Evolutionary conservation across 306 rosid species (phyloP), one percentile per base, ranked within the genome.

Genomic region (Mucuna pruriens): DNA sequence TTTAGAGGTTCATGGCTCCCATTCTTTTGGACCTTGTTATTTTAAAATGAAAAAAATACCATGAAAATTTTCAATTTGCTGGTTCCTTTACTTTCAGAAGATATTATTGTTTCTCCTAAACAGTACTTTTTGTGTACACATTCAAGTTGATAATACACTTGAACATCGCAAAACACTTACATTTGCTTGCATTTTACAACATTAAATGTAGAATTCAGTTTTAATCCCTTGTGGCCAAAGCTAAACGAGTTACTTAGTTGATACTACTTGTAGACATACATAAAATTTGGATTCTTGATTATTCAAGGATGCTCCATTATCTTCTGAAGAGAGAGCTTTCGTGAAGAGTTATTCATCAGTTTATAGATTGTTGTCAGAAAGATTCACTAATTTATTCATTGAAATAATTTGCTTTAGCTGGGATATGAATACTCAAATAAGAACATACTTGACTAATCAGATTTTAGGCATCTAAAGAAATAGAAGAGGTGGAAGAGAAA

Each of bases 221-320:
- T 16, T 63, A 46, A 74, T 76, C 83, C 73, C 58, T n/a, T 60
- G 10, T 15, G 64, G 71, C 49, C 82, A 49, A 29, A 31, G 31
- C 51, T 33, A 65, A 54, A 38, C 40, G n/a, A 34, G 25, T 61
- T 36, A 64, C 36, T 63, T 51, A 75, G 80, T 13, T 60, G 12
- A 48, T 61, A 79, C 79, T 82, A 82, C 15, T 83, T 77, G 84
- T 90, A 85, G 65, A 86, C 66, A 72, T 89, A 91, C 19, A 55
- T 31, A 49, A 85, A 88, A 82, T 94, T 84, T 46, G 95, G 91
- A 76, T 92, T 91, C 90, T 89, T 88, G 63, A 88, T 25, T 78
- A 94, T 90, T 97, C 97, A 94, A 58, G 95, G 97, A 85, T 94
- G 98, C 66, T 92, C 94, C 88, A 85, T 73, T 76, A 94, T 92